A percentile compares a stretch with the other conserved stretches of the same genome.
Conservation (phyloP, 1,284 basidiomycete genomes). For the Thelephora terrestris region DNA sequence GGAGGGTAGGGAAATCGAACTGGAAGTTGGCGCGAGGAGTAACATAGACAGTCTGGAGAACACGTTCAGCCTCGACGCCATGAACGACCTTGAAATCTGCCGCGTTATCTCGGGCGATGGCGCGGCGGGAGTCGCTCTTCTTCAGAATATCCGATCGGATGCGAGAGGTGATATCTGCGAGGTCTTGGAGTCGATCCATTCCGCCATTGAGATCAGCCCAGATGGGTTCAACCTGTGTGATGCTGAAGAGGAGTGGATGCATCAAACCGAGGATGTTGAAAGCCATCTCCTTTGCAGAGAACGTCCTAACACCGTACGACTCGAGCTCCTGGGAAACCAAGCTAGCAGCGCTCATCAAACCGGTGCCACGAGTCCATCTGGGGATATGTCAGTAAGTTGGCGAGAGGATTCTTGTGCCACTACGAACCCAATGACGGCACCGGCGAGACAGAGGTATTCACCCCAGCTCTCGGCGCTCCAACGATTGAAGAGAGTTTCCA, state of each 20-base stretch:
- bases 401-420: constrained; percentile 4
- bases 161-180: constrained; percentile 84
- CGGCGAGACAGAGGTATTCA: constrained; percentile 95
- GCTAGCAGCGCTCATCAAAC: constrained; percentile 93
- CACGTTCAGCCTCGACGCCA: constrained; percentile 86
- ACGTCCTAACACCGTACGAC: constrained; percentile 89
- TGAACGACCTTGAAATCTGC: constrained; percentile 91
- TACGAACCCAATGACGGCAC: constrained; percentile 90
- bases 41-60: constrained; percentile 88
- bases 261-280: constrained; percentile 99
- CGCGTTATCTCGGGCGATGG: constrained; percentile 88
- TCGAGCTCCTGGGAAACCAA: constrained; percentile 93
- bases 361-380: constrained; percentile 97
- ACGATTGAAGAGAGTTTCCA: constrained; percentile 96
- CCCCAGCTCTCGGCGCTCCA: constrained; percentile 99
- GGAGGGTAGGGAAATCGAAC: constrained; percentile 84
- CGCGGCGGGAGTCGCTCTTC: constrained; percentile 87
- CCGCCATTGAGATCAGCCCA: constrained; percentile 97
- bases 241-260: constrained; percentile 99
- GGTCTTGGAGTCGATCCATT: constrained; percentile 93
- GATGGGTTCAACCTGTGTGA: constrained; percentile 99
- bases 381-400: constrained; percentile 10
- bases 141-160: constrained; percentile 73
- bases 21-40: constrained; percentile 97
- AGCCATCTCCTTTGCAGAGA: constrained; percentile 99